phyloP scores from a whole-genome alignment of 2,329 filamentous ascomycete genomes.

The Penicillium fuscoglaucum region DNA sequence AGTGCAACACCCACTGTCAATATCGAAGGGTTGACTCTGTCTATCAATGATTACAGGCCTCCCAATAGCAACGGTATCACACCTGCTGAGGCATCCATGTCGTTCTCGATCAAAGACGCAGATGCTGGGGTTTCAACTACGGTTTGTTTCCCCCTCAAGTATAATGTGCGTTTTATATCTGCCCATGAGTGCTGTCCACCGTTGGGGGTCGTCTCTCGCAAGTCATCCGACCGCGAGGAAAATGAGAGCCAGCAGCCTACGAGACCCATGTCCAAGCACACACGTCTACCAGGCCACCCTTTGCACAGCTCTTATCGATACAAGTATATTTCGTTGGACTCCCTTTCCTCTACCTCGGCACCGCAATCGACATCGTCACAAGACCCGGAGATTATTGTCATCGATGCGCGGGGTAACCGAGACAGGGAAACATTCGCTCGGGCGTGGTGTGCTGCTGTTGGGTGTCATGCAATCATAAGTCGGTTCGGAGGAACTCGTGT shows the following conservation, averaged over 20 bases:
- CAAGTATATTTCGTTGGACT: conserved; percentile 32
- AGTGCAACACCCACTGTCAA: conserved; percentile 17
- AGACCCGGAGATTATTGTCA: conserved; percentile 29
- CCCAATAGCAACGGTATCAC: conserved; percentile 17
- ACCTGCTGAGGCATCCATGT: conserved; percentile 28
- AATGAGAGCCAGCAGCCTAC: conserved; percentile 3
- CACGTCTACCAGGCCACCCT: conserved; percentile 41
- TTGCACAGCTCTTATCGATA: conserved; percentile 40
- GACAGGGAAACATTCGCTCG: conserved; percentile 44
- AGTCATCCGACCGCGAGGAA: not conserved
- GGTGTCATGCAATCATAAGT: conserved; percentile 44
- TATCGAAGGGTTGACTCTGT: conserved; percentile 29
- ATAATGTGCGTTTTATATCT: conserved; percentile 57
- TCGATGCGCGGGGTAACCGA: conserved; percentile 38
- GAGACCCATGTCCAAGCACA: conserved; percentile 15
- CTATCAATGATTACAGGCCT: conserved; percentile 19
- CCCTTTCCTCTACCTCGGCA: conserved; percentile 22
- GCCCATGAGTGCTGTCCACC: conserved; percentile 56
- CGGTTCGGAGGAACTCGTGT: conserved; percentile 42
- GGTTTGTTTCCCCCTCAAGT: conserved; percentile 44
- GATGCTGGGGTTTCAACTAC: conserved; percentile 17
- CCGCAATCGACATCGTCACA: conserved; percentile 13
- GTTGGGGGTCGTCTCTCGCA: conserved; percentile 30
- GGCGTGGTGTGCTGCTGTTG: conserved; percentile 48
- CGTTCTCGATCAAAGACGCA: conserved; percentile 25